Percentiles rank a stretch among this genome's conserved stretches.
phyloP scores from a whole-genome alignment of 1,284 basidiomycete species.

The Puccinia coronata region DNA sequence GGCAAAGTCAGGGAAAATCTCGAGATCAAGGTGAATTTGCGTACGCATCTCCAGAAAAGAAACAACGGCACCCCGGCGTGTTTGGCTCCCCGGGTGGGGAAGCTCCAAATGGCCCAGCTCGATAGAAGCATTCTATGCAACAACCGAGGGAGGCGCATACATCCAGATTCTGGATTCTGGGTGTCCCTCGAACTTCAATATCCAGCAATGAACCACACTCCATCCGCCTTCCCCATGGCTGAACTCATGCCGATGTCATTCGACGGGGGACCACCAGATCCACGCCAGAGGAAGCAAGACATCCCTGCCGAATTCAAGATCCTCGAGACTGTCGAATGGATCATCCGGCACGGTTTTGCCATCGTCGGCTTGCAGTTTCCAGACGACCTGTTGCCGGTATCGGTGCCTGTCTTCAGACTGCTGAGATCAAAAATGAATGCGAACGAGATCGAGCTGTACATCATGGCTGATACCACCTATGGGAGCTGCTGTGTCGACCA shows the following conservation, averaged over 20 bases:
- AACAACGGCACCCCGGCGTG: no score
- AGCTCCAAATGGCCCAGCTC: no score
- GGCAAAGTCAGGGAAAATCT: no score
- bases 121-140: slow-evolving; percentile 1
- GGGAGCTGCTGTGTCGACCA: slow-evolving; percentile 98
- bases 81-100: no score
- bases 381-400: slow-evolving; percentile 83
- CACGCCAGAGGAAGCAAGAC: neutral
- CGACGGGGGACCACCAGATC: neutral
- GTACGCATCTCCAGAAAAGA: no score
- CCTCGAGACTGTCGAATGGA: slow-evolving; percentile 91
- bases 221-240: neutral
- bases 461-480: slow-evolving; percentile 94
- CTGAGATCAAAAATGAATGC: slow-evolving; percentile 58
- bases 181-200: neutral
- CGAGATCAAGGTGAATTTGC: no score
- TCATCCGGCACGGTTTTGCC: slow-evolving; percentile 71
- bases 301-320: slow-evolving; percentile 57
- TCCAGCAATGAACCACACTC: neutral
- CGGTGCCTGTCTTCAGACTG: slow-evolving; percentile 79
- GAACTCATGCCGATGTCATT: neutral
- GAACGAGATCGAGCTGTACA: slow-evolving; percentile 67
- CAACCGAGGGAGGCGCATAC: slow-evolving; percentile 5
- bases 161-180: neutral
- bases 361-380: slow-evolving; percentile 85